Percentiles rank a stretch among this genome's conserved stretches.
Evolutionary conservation across 2,329 filamentous ascomycete genomes (phyloP).

Genomic region (Cyanodermella asteris): DNA sequence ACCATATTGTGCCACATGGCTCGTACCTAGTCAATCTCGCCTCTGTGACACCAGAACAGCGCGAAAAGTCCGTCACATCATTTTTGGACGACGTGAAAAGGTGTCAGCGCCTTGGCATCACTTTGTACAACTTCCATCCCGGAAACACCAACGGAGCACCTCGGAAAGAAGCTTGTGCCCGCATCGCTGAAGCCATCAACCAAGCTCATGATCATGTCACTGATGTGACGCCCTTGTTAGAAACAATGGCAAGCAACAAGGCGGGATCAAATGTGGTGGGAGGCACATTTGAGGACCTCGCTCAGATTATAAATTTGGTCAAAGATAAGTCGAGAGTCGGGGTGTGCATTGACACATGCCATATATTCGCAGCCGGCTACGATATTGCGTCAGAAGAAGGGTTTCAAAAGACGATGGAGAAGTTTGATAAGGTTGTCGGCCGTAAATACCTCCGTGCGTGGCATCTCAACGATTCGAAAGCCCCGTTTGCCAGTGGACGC

Average conservation of each 20-base stretch:
- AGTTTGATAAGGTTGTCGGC: slow-evolving; percentile 62
- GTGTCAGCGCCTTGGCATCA: slow-evolving; percentile 69
- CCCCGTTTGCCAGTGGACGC: slow-evolving; percentile 56
- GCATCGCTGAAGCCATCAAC: slow-evolving; percentile 69
- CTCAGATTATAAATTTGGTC: slow-evolving; percentile 60
- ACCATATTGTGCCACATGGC: slow-evolving; percentile 70
- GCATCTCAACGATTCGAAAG: slow-evolving; percentile 91
- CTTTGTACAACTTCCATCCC: slow-evolving; percentile 94
- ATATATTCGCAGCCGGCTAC: slow-evolving; percentile 85
- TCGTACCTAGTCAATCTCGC: slow-evolving; percentile 94
- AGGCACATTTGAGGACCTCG: slow-evolving; percentile 63
- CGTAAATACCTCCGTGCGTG: slow-evolving; percentile 60
- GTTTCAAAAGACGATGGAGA: slow-evolving; percentile 49
- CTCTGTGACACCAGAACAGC: slow-evolving; percentile 57
- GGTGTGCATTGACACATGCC: slow-evolving; percentile 92
- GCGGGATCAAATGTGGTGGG: slow-evolving; percentile 76
- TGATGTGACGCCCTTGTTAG: slow-evolving; percentile 61
- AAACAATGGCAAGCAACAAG: slow-evolving; percentile 95
- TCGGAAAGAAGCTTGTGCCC: slow-evolving; percentile 46
- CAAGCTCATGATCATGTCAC: slow-evolving; percentile 55
- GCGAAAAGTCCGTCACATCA: slow-evolving; percentile 60
- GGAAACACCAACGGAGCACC: slow-evolving; percentile 53
- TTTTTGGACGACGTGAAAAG: slow-evolving; percentile 77
- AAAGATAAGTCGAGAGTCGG: slow-evolving; percentile 68
- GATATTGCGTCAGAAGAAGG: slow-evolving; percentile 57